Evolutionary conservation across 1,284 basidiomycete species (phyloP), one percentile per base, ranked within the genome.

Genomic region (Tranzscheliella williamsii): DNA sequence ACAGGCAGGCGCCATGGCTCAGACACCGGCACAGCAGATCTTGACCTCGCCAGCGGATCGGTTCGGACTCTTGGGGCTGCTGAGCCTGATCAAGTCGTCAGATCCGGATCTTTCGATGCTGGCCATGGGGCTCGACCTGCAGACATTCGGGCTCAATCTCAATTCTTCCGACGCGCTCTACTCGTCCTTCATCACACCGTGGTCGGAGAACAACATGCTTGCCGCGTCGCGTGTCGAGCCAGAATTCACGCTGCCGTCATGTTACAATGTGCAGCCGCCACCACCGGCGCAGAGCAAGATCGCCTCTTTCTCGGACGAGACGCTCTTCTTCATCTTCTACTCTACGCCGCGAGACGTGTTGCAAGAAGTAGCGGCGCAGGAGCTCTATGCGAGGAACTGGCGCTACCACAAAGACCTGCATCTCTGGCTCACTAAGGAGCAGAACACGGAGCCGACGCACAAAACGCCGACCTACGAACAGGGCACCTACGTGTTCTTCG

Each of bases 251-350:
- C 83, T 96, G 48, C 94, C 94, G 15, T 82, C 85, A 37, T 97
- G 93, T 81, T 97, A 97, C 75, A 91, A 88, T 76, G 93, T 97
- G 32, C 88, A 91, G 67, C 87, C 94, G 24, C 89, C 90, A 22
- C 86, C 91, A 37, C 89, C 90, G 30, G 89, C 91, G 5, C 87
- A 90, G 52, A 84, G 81, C 64, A 98, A 97, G 81, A 87, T 90
- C 24, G 83, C 84, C 8, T 87, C 87, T 58, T 96, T 98, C 79
- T 89, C 88, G 75, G 94, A 98, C 79, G 94, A 98, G 81, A 97
- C 94, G 22, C 81, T 98, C 29, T 97, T 98, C 81, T 96, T 91
- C 84, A 94, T 96, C 85, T 98, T 98, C 82, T 98, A 98, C 81
- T 87, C 90, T 52, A 87, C 86, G 78, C 91, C 94, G 46, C 83